phyloP scores from a whole-genome alignment of 306 rosid species.

The Ormosia semicastrata region DNA sequence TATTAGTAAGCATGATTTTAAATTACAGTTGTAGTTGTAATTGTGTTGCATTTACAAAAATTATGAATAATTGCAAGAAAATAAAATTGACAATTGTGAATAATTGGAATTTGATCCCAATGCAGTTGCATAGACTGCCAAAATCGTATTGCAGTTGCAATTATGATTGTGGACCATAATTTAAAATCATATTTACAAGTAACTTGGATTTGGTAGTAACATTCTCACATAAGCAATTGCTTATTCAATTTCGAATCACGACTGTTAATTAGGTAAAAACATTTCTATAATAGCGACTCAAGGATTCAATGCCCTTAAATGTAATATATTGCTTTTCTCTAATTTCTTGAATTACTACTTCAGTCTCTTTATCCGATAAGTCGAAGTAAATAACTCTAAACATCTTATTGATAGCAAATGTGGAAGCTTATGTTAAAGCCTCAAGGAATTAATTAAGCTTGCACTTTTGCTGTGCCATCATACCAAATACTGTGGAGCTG shows the following conservation, averaged over 20 bases:
- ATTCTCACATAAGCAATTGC: not conserved
- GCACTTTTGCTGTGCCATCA: not conserved
- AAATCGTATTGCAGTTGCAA: no score
- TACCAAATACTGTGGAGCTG: not conserved
- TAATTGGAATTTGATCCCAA: no score
- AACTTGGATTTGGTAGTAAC: slow-evolving; percentile 12
- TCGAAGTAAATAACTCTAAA: not conserved
- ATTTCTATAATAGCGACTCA: no score
- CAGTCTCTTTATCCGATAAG: not conserved
- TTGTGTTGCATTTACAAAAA: no score
- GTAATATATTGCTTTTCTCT: not conserved
- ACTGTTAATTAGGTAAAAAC: no score
- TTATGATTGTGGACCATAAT: no score
- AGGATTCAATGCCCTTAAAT: not conserved
- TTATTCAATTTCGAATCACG: no score
- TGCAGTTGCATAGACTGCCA: no score
- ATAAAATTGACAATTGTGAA: no score
- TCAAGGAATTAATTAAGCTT: not conserved
- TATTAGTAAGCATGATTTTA: no score
- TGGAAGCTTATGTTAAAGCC: slow-evolving; percentile 15
- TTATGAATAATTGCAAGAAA: no score
- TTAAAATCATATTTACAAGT: not conserved
- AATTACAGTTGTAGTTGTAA: no score
- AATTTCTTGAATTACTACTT: not conserved
- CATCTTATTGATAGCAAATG: not conserved